phyloP scores from a whole-genome alignment of 2,329 filamentous ascomycete species.

The Diaporthe batatas region DNA sequence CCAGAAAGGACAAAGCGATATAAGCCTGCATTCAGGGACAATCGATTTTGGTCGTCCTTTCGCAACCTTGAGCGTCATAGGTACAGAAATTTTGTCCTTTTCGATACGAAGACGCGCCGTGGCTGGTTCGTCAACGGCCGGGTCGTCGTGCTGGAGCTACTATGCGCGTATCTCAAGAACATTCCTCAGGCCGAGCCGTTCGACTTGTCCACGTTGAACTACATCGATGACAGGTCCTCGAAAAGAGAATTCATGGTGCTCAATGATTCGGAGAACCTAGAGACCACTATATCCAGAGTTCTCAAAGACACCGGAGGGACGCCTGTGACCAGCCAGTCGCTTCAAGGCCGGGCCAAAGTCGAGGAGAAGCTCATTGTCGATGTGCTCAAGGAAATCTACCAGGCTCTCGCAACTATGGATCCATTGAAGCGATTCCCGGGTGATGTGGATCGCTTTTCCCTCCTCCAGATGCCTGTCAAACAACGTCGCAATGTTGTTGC shows the following conservation, averaged over 20 bases:
- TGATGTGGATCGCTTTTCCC: background rate
- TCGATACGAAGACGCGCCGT: background rate
- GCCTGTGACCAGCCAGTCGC: background rate
- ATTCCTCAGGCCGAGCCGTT: background rate
- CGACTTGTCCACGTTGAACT: background rate
- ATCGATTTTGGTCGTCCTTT: background rate
- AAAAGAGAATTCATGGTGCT: background rate
- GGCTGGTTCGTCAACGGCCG: slow-evolving; percentile 1
- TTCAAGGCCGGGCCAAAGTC: background rate
- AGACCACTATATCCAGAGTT: background rate
- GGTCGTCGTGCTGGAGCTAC: background rate
- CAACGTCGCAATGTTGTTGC: background rate
- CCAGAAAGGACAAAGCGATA: background rate
- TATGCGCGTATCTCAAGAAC: slow-evolving; percentile 6
- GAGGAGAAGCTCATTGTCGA: background rate
- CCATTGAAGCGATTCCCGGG: background rate
- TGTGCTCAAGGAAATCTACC: background rate
- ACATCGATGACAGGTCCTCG: background rate
- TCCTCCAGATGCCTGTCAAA: background rate
- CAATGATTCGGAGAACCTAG: background rate
- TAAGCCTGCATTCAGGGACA: background rate
- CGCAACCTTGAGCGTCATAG: fast-evolving
- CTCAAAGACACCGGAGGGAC: background rate
- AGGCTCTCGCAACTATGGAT: background rate
- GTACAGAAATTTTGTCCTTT: background rate